A percentile compares a stretch with the other conserved stretches of the same genome.
phyloP scores from a whole-genome alignment of 1,284 basidiomycete genomes.

The Pisolithus thermaeus region DNA sequence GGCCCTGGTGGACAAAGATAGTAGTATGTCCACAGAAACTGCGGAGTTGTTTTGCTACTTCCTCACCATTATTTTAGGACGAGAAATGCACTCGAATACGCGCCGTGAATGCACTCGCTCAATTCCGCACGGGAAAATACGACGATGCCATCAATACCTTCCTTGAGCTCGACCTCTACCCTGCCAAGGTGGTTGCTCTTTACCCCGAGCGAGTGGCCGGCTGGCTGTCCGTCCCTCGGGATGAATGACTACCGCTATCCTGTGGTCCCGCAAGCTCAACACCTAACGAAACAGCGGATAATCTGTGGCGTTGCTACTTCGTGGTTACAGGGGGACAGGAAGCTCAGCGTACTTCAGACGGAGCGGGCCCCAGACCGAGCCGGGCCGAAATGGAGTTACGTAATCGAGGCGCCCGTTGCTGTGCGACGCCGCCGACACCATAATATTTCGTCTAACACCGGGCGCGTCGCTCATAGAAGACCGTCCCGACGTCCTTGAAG shows the following conservation, averaged over 20 bases:
- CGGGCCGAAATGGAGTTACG: no score
- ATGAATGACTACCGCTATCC: slow-evolving; percentile 82
- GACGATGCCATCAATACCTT: slow-evolving; percentile 84
- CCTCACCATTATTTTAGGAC: slow-evolving; percentile 34
- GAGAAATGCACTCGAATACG: slow-evolving; percentile 53
- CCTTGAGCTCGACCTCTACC: slow-evolving; percentile 85
- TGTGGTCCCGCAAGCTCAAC: slow-evolving; percentile 56
- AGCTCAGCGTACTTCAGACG: no score
- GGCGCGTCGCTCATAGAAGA: slow-evolving; percentile 47
- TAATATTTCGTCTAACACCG: no score
- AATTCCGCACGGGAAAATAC: slow-evolving; percentile 66
- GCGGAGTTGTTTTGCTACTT: background rate
- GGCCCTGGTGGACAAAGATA: slow-evolving; percentile 71
- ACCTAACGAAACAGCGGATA: background rate
- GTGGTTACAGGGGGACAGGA: no score
- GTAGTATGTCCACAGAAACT: slow-evolving; percentile 44
- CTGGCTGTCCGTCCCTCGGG: slow-evolving; percentile 60
- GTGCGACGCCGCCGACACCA: no score
- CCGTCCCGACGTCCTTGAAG: slow-evolving; percentile 50
- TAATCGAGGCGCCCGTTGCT: no score
- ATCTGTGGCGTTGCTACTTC: no score
- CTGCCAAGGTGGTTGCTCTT: slow-evolving; percentile 88
- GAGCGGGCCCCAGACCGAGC: no score
- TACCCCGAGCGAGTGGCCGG: slow-evolving; percentile 84
- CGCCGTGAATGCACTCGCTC: slow-evolving; percentile 69